Conservation (phyloP, 371 early-diverging fungal species). For the Saksenaea vasiformis region DNA sequence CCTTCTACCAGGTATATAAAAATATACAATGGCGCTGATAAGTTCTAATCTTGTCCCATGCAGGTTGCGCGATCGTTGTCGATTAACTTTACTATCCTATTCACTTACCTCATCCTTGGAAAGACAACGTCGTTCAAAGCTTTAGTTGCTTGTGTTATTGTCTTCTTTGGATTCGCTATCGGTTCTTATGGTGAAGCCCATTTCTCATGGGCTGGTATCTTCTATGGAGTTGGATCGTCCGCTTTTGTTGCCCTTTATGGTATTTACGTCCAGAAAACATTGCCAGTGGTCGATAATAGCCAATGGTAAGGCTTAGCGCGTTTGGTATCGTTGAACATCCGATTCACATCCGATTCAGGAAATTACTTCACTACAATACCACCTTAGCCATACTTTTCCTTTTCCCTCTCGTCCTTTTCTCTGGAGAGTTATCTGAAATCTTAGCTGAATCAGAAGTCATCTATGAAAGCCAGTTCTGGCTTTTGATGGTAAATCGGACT, state of each 20-base stretch:
- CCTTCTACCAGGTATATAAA: slow-evolving; percentile 65
- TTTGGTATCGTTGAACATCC: neutral
- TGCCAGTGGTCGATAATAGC: slow-evolving; percentile 66
- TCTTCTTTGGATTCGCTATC: slow-evolving; percentile 71
- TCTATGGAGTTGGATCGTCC: slow-evolving; percentile 70
- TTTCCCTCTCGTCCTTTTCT: slow-evolving; percentile 60
- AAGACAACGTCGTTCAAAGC: slow-evolving; percentile 59
- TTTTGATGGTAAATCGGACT: slow-evolving; percentile 56
- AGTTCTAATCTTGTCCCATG: neutral
- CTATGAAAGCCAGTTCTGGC: slow-evolving; percentile 63
- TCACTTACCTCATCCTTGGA: slow-evolving; percentile 66
- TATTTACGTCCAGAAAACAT: slow-evolving; percentile 76
- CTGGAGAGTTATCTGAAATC: slow-evolving; percentile 65
- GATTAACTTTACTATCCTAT: slow-evolving; percentile 72
- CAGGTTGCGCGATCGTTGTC: slow-evolving; percentile 72
- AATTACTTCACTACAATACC: slow-evolving; percentile 74
- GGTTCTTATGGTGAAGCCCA: slow-evolving; percentile 75
- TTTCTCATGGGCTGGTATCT: slow-evolving; percentile 69
- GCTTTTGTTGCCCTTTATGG: slow-evolving; percentile 77
- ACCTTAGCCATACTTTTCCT: slow-evolving; percentile 65
- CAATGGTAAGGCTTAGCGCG: slow-evolving; percentile 55
- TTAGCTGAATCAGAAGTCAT: slow-evolving; percentile 40
- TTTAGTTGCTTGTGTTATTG: slow-evolving; percentile 63
- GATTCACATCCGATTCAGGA: slow-evolving; percentile 30
- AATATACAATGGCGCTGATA: neutral